Percentiles rank a stretch among this genome's conserved stretches.
These are phyloP conservation scores for Purshia tridentata DNA, from an alignment of 306 rosid genomes.

Conservation along the genomic window DNA sequence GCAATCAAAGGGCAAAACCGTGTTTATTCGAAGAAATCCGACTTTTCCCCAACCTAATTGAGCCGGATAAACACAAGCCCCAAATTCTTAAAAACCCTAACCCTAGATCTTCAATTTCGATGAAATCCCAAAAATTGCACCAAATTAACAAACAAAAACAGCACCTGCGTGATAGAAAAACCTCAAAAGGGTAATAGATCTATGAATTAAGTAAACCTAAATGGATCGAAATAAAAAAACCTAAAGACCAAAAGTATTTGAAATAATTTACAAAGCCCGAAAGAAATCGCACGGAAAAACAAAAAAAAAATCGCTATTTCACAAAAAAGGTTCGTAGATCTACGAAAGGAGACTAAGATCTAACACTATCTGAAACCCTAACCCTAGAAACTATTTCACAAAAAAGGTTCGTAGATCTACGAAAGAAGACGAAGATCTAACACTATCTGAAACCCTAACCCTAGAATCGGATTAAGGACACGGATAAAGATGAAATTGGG, in stretches of 20 bases:
- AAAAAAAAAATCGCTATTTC: conserved; percentile 19
- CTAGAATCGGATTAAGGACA: conserved; percentile 32
- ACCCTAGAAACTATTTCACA: conserved; percentile 2
- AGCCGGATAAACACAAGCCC: conserved; percentile 41
- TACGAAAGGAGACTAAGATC: conserved; percentile 34
- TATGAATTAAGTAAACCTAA: conserved; percentile 11
- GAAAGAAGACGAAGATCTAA: conserved; percentile 33
- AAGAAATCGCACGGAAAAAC: conserved; percentile 14
- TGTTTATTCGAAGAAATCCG: conserved; percentile 14
- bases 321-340: conserved; percentile 32
- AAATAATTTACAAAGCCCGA: not conserved
- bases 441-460: conserved; percentile 45
- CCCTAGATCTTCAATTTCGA: conserved; percentile 42
- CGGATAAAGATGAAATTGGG: conserved; percentile 27
- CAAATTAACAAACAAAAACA: conserved; percentile 18
- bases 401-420: conserved; percentile 34
- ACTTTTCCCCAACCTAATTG: conserved; percentile 39
- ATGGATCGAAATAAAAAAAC: conserved; percentile 17
- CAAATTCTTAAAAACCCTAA: conserved; percentile 56
- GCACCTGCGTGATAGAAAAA: conserved; percentile 3
- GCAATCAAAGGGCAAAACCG: conserved; percentile 13
- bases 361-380: conserved; percentile 31
- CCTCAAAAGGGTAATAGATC: not conserved
- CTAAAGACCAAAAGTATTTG: not conserved
- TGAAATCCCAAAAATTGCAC: conserved; percentile 13